Evolutionary conservation across 805 yeast species (phyloP).

Genomic region (Ogataea kodamae): DNA sequence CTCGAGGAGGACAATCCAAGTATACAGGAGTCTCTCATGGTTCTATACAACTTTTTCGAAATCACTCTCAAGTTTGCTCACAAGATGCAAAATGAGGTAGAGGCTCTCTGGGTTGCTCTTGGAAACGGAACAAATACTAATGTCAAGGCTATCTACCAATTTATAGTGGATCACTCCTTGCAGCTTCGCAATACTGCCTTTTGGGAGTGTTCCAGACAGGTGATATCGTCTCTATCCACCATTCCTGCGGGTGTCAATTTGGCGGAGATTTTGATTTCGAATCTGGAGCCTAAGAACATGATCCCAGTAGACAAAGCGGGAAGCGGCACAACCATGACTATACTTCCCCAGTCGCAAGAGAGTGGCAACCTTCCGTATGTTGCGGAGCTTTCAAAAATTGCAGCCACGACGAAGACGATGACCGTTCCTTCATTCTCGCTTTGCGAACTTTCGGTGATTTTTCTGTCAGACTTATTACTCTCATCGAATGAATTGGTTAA

Average conservation of each 20-base stretch:
- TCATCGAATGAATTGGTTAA: conserved; percentile 60
- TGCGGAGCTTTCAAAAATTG: conserved; percentile 59
- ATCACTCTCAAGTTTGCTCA: conserved; percentile 77
- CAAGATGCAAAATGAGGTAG: conserved; percentile 78
- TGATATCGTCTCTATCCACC: conserved; percentile 71
- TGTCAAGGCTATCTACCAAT: conserved; percentile 68
- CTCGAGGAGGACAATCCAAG: conserved; percentile 31
- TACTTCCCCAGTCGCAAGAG: conserved; percentile 12
- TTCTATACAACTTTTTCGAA: conserved; percentile 74
- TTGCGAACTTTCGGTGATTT: conserved; percentile 83
- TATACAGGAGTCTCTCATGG: conserved; percentile 54
- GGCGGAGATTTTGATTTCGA: conserved; percentile 61
- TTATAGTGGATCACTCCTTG: conserved; percentile 62
- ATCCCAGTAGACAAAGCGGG: conserved; percentile 49
- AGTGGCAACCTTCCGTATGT: conserved; percentile 56
- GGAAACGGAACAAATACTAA: conserved; percentile 72
- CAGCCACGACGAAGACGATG: conserved; percentile 44
- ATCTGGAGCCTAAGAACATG: conserved; percentile 82
- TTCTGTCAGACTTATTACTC: conserved; percentile 76
- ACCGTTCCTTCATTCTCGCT: conserved; percentile 70
- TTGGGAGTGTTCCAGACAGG: conserved; percentile 76
- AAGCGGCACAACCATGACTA: conserved; percentile 6
- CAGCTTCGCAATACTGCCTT: conserved; percentile 67
- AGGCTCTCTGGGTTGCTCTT: conserved; percentile 93
- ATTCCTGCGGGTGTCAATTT: conserved; percentile 46